These are phyloP conservation scores for Suillus lakei DNA, from an alignment of 768 basidiomycete genomes.

Conservation along the genomic window DNA sequence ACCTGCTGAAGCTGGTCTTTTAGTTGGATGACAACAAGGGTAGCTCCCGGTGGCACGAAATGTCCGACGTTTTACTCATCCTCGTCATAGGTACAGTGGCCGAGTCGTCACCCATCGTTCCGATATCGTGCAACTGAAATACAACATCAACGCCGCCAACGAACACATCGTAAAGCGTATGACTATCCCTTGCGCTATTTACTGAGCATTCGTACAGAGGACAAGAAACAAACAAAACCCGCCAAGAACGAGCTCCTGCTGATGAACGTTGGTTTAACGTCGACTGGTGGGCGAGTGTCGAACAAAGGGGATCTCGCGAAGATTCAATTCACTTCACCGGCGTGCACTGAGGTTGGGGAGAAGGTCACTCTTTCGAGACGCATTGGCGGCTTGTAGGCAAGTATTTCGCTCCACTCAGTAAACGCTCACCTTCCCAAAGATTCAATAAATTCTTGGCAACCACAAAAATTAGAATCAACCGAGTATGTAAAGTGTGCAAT, in stretches of 20 bases:
- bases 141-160: slow-evolving; percentile 99
- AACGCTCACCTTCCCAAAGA: too few species aligned
- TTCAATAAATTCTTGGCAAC: too few species aligned
- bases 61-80: not conserved
- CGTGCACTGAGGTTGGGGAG: slow-evolving; percentile 96
- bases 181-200: slow-evolving; percentile 95
- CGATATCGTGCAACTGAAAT: slow-evolving; percentile 99
- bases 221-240: slow-evolving; percentile 98
- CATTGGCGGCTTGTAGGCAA: slow-evolving; percentile 96
- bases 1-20: too few species aligned
- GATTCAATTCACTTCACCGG: slow-evolving; percentile 91
- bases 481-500: too few species aligned
- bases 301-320: slow-evolving; percentile 94
- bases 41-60: slow-evolving; percentile 25
- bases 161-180: slow-evolving; percentile 98
- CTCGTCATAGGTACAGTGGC: slow-evolving; percentile 85
- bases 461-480: too few species aligned
- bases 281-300: slow-evolving; percentile 93
- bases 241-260: slow-evolving; percentile 90
- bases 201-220: slow-evolving; percentile 98
- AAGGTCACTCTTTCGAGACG: slow-evolving; percentile 94
- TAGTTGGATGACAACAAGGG: too few species aligned
- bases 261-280: slow-evolving; percentile 98
- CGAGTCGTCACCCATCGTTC: slow-evolving; percentile 96
- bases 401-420: slow-evolving; percentile 33